Percentiles rank a stretch among this genome's conserved stretches.
phyloP scores from a whole-genome alignment of 352 stramenopile species.

The Globisporangium splendens region DNA sequence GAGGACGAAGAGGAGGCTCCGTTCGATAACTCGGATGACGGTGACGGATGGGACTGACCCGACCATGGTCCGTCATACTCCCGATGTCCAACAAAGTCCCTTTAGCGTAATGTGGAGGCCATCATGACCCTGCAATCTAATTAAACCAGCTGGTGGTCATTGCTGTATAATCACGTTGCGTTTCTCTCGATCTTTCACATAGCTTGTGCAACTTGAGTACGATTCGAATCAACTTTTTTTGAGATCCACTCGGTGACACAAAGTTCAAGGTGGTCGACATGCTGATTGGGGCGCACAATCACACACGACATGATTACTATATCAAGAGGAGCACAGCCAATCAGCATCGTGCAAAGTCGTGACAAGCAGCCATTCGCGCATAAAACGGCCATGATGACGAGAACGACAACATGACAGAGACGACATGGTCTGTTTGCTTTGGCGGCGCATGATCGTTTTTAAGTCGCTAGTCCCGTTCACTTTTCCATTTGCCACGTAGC shows the following conservation, averaged over 20 bases:
- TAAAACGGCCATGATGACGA: background rate
- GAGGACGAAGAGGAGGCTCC: slow-evolving; percentile 16
- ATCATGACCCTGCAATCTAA: no score
- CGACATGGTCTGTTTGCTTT: no score
- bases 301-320: background rate
- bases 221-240: no score
- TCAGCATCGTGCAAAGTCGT: background rate
- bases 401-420: background rate
- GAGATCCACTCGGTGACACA: background rate
- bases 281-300: no score
- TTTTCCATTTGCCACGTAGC: background rate
- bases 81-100: no score
- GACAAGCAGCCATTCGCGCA: background rate
- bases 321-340: background rate
- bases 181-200: no score
- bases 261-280: no score
- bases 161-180: no score
- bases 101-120: no score
- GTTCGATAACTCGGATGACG: background rate
- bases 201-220: no score
- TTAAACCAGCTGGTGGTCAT: no score
- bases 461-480: background rate
- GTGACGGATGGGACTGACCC: background rate
- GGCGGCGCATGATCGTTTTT: background rate
- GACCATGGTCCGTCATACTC: no score